Evolutionary conservation across 768 basidiomycete species (phyloP).

Genomic region (Cubamyces sp.): DNA sequence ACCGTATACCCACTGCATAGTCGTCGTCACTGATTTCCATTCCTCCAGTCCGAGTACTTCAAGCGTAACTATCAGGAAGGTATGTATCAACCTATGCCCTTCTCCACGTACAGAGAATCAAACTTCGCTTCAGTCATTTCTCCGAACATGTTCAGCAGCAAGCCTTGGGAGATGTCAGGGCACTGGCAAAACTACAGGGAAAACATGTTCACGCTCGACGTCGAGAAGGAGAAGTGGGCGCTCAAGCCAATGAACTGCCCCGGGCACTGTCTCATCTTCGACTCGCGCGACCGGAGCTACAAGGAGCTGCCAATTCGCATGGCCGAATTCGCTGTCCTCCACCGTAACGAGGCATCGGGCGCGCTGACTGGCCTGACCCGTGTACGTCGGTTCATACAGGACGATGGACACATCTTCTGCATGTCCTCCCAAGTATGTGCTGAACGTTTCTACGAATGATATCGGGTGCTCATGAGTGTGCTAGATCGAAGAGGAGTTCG

Average conservation of each 20-base stretch:
- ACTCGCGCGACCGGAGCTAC: conserved; percentile 90
- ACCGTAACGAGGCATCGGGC: conserved; percentile 95
- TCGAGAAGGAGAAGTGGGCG: conserved; percentile 96
- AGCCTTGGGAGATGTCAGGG: conserved; percentile 97
- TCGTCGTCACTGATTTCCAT: neutral
- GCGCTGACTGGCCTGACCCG: conserved; percentile 92
- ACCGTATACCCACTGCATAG: too few species aligned
- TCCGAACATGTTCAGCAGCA: conserved; percentile 95
- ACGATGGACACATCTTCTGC: conserved; percentile 99
- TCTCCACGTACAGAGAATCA: neutral
- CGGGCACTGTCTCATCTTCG: conserved; percentile 95
- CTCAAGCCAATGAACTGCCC: conserved; percentile 99
- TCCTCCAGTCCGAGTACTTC: conserved; percentile 90
- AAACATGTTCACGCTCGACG: conserved; percentile 93
- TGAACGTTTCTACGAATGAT: neutral
- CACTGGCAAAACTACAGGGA: conserved; percentile 99
- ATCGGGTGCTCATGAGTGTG: too few species aligned
- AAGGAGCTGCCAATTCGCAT: conserved; percentile 95
- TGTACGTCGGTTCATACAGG: conserved; percentile 94
- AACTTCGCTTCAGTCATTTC: conserved; percentile 73
- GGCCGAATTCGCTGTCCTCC: conserved; percentile 98
- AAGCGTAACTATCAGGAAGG: conserved; percentile 97
- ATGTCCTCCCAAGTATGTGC: conserved; percentile 80
- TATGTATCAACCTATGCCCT: conserved; percentile 29
- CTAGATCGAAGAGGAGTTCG: conserved; percentile 87